phyloP scores from a whole-genome alignment of 106 monocot species.

The Apostasia shenzhenica region DNA sequence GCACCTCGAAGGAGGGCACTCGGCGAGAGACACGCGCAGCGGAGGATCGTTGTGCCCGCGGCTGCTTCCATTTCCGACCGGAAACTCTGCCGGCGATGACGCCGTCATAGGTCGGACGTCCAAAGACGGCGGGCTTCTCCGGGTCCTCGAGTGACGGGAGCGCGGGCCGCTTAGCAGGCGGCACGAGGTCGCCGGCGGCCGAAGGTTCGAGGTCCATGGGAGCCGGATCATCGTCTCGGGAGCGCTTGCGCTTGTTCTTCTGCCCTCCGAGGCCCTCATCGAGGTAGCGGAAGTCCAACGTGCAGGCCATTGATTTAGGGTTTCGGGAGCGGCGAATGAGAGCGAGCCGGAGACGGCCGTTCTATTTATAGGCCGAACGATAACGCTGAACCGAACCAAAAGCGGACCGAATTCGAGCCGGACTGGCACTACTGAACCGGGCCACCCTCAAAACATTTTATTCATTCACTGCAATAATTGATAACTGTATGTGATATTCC shows the following conservation, averaged over 20 bases:
- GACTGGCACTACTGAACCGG: no score
- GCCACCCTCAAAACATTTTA: no score
- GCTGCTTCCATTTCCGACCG: slow-evolving; percentile 92
- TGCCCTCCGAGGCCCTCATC: slow-evolving; percentile 90
- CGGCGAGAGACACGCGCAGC: slow-evolving; percentile 40
- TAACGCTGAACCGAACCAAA: no score
- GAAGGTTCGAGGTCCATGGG: slow-evolving; percentile 50
- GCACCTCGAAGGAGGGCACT: slow-evolving; percentile 37
- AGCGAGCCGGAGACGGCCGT: no score
- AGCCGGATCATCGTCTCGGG: slow-evolving; percentile 7
- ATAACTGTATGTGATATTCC: no score
- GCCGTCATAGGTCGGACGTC: slow-evolving; percentile 77
- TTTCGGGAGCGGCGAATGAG: not conserved
- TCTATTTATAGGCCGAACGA: no score
- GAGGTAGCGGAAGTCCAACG: slow-evolving; percentile 77
- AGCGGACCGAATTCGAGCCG: no score
- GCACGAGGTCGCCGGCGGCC: slow-evolving; percentile 1
- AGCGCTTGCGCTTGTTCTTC: slow-evolving; percentile 67
- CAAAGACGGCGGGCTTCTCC: slow-evolving; percentile 45
- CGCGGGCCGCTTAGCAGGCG: slow-evolving; percentile 62
- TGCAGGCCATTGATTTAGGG: slow-evolving; percentile 69
- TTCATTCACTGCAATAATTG: no score
- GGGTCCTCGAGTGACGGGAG: slow-evolving; percentile 61
- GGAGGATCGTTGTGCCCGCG: slow-evolving; percentile 61
- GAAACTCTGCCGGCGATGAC: slow-evolving; percentile 77